Conservation (phyloP, 441 rosid genomes). For the Arabidopsis lyrata region DNA sequence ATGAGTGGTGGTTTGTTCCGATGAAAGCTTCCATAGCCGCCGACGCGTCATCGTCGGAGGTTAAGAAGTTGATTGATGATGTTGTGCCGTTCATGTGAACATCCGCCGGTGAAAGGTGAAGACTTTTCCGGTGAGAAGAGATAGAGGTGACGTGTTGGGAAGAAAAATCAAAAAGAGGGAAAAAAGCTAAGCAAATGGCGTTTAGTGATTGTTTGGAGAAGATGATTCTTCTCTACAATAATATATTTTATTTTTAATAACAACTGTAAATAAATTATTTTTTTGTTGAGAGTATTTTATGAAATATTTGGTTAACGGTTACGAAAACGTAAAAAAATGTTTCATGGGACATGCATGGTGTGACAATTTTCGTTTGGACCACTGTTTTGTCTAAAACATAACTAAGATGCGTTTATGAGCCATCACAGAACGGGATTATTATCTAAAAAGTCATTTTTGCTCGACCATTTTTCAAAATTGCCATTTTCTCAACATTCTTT, state of each 20-base stretch:
- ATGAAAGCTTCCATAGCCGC: conserved; percentile 96
- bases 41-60: conserved; percentile 74
- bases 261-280: neutral
- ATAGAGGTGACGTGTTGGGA: conserved; percentile 42
- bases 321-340: neutral
- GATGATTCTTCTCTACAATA: conserved; percentile 31
- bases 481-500: too few relatives aligned
- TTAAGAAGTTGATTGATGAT: conserved; percentile 47
- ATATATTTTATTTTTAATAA: neutral
- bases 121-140: conserved; percentile 29
- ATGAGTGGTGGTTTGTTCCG: conserved; percentile 66
- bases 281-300: neutral
- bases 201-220: conserved; percentile 36
- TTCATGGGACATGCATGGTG: neutral
- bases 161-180: conserved; percentile 12
- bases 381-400: neutral
- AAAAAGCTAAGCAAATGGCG: conserved; percentile 44
- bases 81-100: conserved; percentile 59
- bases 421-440: neutral
- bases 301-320: neutral
- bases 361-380: conserved; percentile 1
- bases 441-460: too few relatives aligned
- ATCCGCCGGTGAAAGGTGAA: neutral
- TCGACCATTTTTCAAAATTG: too few relatives aligned
- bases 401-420: neutral